These are phyloP conservation scores for Solanum pimpinellifolium DNA, from an alignment of 257 asterid species.

Conservation along the genomic window DNA sequence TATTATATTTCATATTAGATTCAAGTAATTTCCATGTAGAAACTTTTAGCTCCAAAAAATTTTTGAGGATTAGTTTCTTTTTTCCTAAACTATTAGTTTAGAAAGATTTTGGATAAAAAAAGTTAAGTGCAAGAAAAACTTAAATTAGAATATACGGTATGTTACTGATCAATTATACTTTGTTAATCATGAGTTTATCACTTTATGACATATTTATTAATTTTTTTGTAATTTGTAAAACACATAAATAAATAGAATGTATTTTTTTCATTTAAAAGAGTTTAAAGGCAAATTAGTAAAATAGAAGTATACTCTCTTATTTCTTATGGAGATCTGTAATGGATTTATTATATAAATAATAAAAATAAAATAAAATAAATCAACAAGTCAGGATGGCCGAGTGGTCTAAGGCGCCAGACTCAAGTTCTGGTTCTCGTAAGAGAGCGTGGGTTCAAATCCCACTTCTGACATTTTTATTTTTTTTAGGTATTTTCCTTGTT, in stretches of 20 bases:
- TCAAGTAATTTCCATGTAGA: background rate
- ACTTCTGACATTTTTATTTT: slow-evolving; percentile 27
- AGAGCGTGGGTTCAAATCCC: slow-evolving; percentile 93
- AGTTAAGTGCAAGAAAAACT: background rate
- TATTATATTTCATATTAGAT: too few species aligned
- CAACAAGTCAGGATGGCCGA: slow-evolving; percentile 77
- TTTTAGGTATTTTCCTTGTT: too few species aligned
- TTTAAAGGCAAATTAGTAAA: background rate
- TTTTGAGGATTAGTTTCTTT: background rate
- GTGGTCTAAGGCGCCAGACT: slow-evolving; percentile 99
- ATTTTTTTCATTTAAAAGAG: background rate
- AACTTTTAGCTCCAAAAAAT: background rate
- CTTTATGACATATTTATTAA: background rate
- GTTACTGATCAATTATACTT: background rate
- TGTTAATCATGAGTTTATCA: background rate
- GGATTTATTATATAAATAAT: background rate
- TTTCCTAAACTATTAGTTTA: background rate
- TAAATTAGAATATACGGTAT: background rate
- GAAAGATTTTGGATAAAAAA: background rate
- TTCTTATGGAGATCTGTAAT: background rate
- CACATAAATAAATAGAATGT: background rate
- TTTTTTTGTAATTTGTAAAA: background rate
- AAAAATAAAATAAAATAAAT: too few species aligned
- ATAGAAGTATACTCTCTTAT: background rate
- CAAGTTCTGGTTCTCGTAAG: slow-evolving; percentile 79